These are phyloP conservation scores for sweet orange (Citrus sinensis) DNA, from an alignment of 345 rosid species.

Conservation along the genomic window DVS_A1.0 CM039164.1:23015501-23016000, in stretches of 20 bases:
- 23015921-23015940: slow-evolving; percentile 84
- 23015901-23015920: slow-evolving; percentile 22
- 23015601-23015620: neutral
- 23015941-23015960: slow-evolving; percentile 73
- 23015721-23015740: neutral
- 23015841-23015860: neutral
- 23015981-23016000: slow-evolving; percentile 76
- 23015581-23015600: neutral
- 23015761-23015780: neutral
- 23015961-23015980: slow-evolving; percentile 86
- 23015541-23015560: neutral
- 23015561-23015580: neutral
- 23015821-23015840: neutral
- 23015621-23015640: neutral
- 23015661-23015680: neutral
- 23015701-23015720: neutral
- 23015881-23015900: neutral
- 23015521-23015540: neutral
- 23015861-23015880: neutral
- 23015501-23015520: neutral
- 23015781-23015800: neutral
- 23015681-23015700: neutral
- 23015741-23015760: neutral
- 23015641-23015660: neutral
- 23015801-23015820: neutral